A percentile compares a stretch with the other conserved stretches of the same genome.
These are phyloP conservation scores for Apostasia shenzhenica DNA, from an alignment of 106 monocot species.

Conservation along the genomic window DNA sequence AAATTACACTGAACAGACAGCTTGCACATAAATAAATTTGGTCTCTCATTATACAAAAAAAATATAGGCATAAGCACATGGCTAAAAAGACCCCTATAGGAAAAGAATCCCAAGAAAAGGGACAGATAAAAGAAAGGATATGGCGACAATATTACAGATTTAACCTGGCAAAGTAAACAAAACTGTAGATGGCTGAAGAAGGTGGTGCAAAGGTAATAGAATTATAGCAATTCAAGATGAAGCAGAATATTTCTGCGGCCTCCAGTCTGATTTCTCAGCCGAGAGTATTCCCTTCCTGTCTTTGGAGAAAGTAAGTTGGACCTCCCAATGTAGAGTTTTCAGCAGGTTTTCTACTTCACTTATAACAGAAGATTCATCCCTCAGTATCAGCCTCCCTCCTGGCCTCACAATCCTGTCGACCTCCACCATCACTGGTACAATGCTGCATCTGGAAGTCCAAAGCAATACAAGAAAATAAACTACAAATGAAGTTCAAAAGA, in stretches of 20 bases:
- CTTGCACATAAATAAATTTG: no score
- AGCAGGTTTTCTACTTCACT: constrained; percentile 57
- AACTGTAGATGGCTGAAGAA: no score
- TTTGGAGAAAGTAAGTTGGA: constrained; percentile 44
- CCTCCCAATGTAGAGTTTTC: constrained; percentile 81
- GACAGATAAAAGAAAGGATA: no score
- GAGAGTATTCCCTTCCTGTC: constrained; percentile 49
- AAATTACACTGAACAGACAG: no score
- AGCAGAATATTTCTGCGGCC: constrained; percentile 35
- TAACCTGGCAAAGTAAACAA: no score
- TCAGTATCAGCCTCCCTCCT: constrained; percentile 69
- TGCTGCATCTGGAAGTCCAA: constrained; percentile 52
- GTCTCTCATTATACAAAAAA: no score
- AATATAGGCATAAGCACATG: no score
- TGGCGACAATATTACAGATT: no score
- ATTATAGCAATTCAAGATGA: constrained; percentile 7
- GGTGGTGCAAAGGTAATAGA: no score
- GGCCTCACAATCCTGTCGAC: constrained; percentile 82
- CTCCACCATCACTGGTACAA: constrained; percentile 71
- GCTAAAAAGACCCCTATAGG: no score
- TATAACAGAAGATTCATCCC: constrained; percentile 47
- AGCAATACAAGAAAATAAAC: background rate
- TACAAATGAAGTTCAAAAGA: no score
- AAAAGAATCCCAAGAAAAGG: no score
- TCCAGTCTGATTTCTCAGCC: constrained; percentile 84